Evolutionary conservation across 2,329 filamentous ascomycete genomes (phyloP), one percentile per base, ranked within the genome.

Genomic region (Helotiales sp.): DNA sequence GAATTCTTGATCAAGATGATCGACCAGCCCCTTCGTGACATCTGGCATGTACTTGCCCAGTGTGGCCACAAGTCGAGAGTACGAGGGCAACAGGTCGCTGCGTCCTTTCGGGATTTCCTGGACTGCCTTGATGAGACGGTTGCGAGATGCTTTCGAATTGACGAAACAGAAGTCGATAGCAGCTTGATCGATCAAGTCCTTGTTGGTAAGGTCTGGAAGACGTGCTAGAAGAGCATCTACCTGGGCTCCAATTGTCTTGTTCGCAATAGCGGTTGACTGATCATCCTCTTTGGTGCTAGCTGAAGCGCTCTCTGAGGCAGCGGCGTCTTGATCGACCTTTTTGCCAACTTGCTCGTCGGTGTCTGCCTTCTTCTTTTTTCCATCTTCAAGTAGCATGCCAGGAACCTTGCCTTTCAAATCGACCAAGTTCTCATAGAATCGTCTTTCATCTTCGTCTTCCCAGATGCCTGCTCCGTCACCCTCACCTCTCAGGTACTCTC

Each of bases 151-250:
- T 71, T 99, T 99, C 1, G 95, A 99, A 72, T 99, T 99, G 59
- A 99, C 80, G 69, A 97, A 99, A 75, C 95, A 98, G 71, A 99
- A 99, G 69, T 98, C 93, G 61, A 97, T 89, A 7, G 96, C 95
- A 47, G 90, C 87, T 72, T 97, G 88, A 70, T 99, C 95, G 54
- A 97, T 91, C 51, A 86, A 80, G 51, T 99, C 96, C 70, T 97
- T 98, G 69, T 84, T 93, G 34, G 90, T 93, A 52, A 99, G 78
- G 60, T 98, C 93, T 0, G 93, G 92, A n/a, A 99, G 81, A 22
- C 91, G 87, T 22, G 91, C 83, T 29, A 99, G 79, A 36, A 99
- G 80, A 15, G 91, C 89, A 73, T 99, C 96, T 2, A 99, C 95
- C 72, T 99, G 95, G 2, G 95, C 93, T 50, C 95, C 95, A 58